Evolutionary conservation across 2,329 filamentous ascomycete species (phyloP).

Genomic region (Fusarium sp.): DNA sequence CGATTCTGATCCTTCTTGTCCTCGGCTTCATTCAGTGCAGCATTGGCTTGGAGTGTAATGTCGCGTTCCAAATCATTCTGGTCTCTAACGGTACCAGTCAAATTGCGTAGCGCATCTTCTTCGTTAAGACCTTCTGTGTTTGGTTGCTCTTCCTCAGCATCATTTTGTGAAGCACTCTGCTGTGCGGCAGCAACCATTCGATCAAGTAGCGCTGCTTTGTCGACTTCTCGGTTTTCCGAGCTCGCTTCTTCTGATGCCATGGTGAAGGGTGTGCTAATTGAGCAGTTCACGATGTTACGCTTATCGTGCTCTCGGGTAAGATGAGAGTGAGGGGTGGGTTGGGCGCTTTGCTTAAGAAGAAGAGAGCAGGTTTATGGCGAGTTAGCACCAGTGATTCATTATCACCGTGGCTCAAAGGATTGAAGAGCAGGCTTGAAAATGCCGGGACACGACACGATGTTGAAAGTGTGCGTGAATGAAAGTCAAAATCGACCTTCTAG

Average conservation of each 20-base stretch:
- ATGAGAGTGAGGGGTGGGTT: background rate
- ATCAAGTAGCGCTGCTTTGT: slow-evolving; percentile 47
- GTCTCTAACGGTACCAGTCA: slow-evolving; percentile 80
- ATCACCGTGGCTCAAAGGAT: background rate
- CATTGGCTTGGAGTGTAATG: slow-evolving; percentile 75
- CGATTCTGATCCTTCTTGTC: slow-evolving; percentile 73
- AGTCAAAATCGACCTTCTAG: background rate
- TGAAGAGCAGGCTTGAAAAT: background rate
- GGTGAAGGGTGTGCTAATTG: background rate
- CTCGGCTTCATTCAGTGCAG: slow-evolving; percentile 71
- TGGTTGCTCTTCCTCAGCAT: slow-evolving; percentile 13
- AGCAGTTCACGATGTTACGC: background rate
- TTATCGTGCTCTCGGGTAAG: background rate
- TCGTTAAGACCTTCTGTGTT: slow-evolving; percentile 63
- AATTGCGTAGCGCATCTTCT: slow-evolving; percentile 69
- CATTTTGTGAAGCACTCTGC: slow-evolving; percentile 36
- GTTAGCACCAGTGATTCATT: slow-evolving; percentile 1
- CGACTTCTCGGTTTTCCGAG: slow-evolving; percentile 41
- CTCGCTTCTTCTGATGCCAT: slow-evolving; percentile 49
- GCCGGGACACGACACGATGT: background rate
- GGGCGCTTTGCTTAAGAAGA: background rate
- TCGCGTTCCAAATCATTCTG: slow-evolving; percentile 93
- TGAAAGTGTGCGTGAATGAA: slow-evolving; percentile 22
- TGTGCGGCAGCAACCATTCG: slow-evolving; percentile 53
- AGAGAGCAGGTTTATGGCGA: background rate